These are phyloP conservation scores for Oryza nivara DNA, from an alignment of 176 grass and related monocot species.

Conservation along the genomic window DNA sequence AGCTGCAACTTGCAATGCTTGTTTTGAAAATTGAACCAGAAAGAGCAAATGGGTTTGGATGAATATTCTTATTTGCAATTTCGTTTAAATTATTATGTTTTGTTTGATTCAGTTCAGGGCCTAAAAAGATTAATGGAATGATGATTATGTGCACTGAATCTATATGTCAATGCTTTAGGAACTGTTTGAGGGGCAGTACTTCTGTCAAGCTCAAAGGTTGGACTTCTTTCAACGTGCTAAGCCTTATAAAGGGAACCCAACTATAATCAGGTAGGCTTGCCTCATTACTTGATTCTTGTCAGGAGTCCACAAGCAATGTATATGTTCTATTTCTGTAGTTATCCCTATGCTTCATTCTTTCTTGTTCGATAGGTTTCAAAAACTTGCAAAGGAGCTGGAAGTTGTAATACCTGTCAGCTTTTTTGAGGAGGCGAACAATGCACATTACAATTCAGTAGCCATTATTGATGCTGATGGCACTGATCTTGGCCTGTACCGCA, in stretches of 20 bases:
- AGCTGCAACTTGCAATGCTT: background rate
- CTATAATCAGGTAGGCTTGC: constrained; percentile 72
- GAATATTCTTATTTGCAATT: background rate
- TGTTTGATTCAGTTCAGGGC: constrained; percentile 19
- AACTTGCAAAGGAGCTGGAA: constrained; percentile 87
- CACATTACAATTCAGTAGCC: constrained; percentile 97
- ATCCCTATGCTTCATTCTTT: background rate
- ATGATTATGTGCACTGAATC: background rate
- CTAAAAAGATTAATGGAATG: background rate
- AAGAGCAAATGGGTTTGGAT: background rate
- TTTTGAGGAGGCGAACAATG: constrained; percentile 96
- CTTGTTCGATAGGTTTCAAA: constrained; percentile 71
- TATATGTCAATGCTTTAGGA: constrained; percentile 52
- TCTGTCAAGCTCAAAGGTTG: constrained; percentile 94
- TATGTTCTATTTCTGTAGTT: background rate
- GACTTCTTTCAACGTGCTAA: constrained; percentile 85
- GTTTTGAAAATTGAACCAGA: constrained; percentile 7
- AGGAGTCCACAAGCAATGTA: background rate
- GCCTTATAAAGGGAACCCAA: constrained; percentile 88
- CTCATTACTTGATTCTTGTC: background rate
- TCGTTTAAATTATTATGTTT: background rate
- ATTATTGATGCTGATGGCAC: constrained; percentile 90
- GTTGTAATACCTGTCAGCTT: constrained; percentile 92
- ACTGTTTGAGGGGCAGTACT: constrained; percentile 95
- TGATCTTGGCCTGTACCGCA: constrained; percentile 93